Evolutionary conservation across 2,329 filamentous ascomycete genomes (phyloP).

Genomic region (Fusarium miscanthi): DNA sequence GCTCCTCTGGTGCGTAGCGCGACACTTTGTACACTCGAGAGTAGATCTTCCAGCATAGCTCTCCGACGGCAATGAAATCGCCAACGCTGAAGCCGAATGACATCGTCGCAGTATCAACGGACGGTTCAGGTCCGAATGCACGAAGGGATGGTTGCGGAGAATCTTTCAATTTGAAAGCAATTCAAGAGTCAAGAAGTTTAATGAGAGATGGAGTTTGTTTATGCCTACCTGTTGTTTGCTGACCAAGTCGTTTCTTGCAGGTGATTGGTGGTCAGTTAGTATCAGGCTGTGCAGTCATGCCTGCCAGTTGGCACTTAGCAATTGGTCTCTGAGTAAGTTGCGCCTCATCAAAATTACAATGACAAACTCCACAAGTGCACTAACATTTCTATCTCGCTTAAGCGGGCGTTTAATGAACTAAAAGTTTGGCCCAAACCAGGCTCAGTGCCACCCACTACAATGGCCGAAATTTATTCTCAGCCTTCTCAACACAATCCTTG

Average conservation of each 20-base stretch:
- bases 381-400: rapidly evolving
- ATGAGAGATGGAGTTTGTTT: rapidly evolving
- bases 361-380: rapidly evolving
- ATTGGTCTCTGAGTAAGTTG: neutral
- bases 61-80: neutral
- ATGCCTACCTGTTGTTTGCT: neutral
- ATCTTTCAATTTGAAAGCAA: too few species aligned
- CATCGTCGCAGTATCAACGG: neutral
- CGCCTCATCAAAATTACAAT: neutral
- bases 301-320: neutral
- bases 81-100: neutral
- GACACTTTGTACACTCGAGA: rapidly evolving
- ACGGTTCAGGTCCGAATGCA: too few species aligned
- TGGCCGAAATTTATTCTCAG: neutral
- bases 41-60: neutral
- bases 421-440: rapidly evolving
- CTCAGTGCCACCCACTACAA: neutral
- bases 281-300: neutral
- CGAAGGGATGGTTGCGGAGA: too few species aligned
- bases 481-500: neutral
- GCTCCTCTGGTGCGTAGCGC: rapidly evolving
- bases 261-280: neutral
- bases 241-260: rapidly evolving
- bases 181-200: neutral
- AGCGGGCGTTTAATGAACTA: rapidly evolving